phyloP scores from a whole-genome alignment of 495 filamentous ascomycete genomes.

The Podospora conica region DNA sequence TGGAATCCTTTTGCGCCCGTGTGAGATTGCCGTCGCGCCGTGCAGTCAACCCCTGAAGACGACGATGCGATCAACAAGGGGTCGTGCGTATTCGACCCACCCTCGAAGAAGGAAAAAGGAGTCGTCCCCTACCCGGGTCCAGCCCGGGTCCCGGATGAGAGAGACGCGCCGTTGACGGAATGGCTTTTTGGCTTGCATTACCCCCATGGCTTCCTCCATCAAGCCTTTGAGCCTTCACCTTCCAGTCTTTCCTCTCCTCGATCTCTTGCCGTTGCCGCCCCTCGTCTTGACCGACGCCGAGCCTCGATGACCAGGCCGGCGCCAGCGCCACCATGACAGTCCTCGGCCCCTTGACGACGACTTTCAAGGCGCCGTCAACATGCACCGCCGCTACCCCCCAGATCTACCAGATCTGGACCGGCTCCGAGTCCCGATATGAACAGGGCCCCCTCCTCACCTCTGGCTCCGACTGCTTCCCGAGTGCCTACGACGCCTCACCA shows the following conservation, averaged over 20 bases:
- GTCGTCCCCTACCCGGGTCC: slow-evolving; percentile 1
- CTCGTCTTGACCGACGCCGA: background rate
- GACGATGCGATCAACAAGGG: background rate
- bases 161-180: background rate
- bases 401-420: slow-evolving; percentile 22
- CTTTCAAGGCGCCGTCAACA: slow-evolving; percentile 23
- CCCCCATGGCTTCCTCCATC: slow-evolving; percentile 5
- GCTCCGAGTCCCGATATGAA: slow-evolving; percentile 13
- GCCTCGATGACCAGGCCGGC: slow-evolving; percentile 14
- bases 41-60: background rate
- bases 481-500: slow-evolving; percentile 23
- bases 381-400: slow-evolving; percentile 21
- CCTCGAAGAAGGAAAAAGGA: background rate
- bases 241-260: background rate
- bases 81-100: background rate
- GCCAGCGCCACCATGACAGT: slow-evolving; percentile 26
- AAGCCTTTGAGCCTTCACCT: background rate
- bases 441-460: slow-evolving; percentile 25
- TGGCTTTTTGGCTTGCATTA: slow-evolving; percentile 15
- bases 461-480: slow-evolving; percentile 24
- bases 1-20: background rate
- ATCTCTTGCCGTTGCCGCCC: background rate
- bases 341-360: slow-evolving; percentile 30
- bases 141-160: too few relatives aligned
- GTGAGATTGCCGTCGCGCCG: background rate